Conservation (phyloP, 1,139 yeast species). For the Meyerozyma elateridarum region DNA sequence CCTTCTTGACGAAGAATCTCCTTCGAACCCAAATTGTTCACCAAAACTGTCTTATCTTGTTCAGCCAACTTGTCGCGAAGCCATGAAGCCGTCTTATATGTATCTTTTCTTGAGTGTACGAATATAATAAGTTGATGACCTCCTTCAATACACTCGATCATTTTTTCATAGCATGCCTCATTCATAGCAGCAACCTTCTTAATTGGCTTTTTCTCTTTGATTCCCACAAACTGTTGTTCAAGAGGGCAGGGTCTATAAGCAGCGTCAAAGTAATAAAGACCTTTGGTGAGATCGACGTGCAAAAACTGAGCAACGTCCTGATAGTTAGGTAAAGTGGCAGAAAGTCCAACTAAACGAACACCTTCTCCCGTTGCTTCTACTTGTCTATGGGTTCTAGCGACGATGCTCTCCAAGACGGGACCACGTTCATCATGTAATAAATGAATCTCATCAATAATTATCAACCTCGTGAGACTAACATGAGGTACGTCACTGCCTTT, state of each 20-base stretch:
- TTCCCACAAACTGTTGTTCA: conserved; percentile 82
- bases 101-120: conserved; percentile 93
- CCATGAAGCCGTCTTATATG: conserved; percentile 77
- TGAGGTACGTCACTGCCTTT: conserved; percentile 61
- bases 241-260: conserved; percentile 89
- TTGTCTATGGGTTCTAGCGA: conserved; percentile 63
- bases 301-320: conserved; percentile 81
- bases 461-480: conserved; percentile 52
- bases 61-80: conserved; percentile 58
- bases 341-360: conserved; percentile 75
- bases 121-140: conserved; percentile 80
- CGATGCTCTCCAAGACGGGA: conserved; percentile 86
- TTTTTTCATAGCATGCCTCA: conserved; percentile 85
- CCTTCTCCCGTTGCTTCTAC: conserved; percentile 37
- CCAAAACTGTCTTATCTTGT: conserved; percentile 44
- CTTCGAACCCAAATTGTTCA: conserved; percentile 55
- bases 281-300: conserved; percentile 54
- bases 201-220: conserved; percentile 79
- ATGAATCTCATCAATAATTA: conserved; percentile 94
- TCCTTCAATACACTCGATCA: conserved; percentile 53
- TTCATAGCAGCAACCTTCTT: conserved; percentile 81
- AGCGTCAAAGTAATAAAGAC: conserved; percentile 76
- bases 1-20: conserved; percentile 66
- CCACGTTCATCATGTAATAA: conserved; percentile 92
- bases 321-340: conserved; percentile 93